Conservation (phyloP, 306 rosid genomes). For the Albizia julibrissin region DNA sequence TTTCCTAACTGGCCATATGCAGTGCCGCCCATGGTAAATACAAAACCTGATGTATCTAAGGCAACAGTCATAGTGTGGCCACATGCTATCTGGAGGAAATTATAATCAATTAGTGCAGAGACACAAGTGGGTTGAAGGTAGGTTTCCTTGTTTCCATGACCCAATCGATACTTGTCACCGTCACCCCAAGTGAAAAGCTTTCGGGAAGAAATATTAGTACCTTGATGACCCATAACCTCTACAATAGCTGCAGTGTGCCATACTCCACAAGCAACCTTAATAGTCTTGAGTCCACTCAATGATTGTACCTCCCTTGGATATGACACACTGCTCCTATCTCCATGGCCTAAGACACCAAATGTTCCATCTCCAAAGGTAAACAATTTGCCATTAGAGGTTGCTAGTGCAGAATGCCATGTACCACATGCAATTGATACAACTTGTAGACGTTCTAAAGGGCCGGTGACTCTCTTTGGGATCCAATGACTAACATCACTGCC, state of each 20-base stretch:
- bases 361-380: conserved; percentile 80
- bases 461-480: conserved; percentile 66
- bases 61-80: conserved; percentile 69
- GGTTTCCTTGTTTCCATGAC: conserved; percentile 66
- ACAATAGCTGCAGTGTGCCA: conserved; percentile 84
- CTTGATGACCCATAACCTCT: conserved; percentile 60
- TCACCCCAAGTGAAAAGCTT: conserved; percentile 83
- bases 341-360: conserved; percentile 77
- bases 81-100: conserved; percentile 66
- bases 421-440: conserved; percentile 72
- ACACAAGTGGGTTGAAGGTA: conserved; percentile 70
- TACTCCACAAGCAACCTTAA: conserved; percentile 72
- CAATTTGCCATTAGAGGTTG: conserved; percentile 64
- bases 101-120: conserved; percentile 69
- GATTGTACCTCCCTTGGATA: conserved; percentile 65
- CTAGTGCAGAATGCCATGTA: conserved; percentile 75
- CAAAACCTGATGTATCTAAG: conserved; percentile 75
- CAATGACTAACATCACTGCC: conserved; percentile 72
- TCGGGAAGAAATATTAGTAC: conserved; percentile 51
- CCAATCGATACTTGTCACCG: conserved; percentile 67
- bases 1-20: conserved; percentile 67
- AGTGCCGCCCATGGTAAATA: conserved; percentile 65
- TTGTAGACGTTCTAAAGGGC: conserved; percentile 73
- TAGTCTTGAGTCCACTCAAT: conserved; percentile 63
- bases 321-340: conserved; percentile 53